These are phyloP conservation scores for Pseudogymnoascus sp. DNA, from an alignment of 2,329 filamentous ascomycete genomes.

Conservation along the genomic window DNA sequence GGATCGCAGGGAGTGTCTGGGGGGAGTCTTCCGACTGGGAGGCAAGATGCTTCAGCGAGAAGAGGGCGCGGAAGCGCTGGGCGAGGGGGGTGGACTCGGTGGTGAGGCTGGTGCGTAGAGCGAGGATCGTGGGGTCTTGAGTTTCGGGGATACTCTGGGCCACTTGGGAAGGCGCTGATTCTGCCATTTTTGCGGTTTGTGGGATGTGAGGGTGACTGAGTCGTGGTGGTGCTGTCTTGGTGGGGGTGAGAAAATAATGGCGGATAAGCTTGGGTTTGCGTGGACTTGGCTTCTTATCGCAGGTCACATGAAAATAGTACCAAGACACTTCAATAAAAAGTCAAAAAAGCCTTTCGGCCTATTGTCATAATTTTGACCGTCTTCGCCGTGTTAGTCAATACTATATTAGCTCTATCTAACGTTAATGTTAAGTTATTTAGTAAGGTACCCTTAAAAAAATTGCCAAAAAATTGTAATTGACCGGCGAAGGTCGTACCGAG, in stretches of 20 bases:
- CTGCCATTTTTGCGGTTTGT: slow-evolving; percentile 5
- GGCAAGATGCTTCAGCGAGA: slow-evolving; percentile 93
- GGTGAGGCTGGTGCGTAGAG: slow-evolving; percentile 65
- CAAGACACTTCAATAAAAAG: not conserved
- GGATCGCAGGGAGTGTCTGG: slow-evolving; percentile 51
- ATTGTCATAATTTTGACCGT: not conserved
- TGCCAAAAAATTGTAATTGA: not conserved
- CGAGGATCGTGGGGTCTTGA: slow-evolving; percentile 32
- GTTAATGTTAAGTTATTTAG: not conserved
- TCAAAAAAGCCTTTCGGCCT: not conserved
- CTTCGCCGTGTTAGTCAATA: not conserved
- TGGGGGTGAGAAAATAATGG: slow-evolving; percentile 8
- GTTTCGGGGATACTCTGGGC: not conserved
- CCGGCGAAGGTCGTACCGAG: slow-evolving; percentile 7
- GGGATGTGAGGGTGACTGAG: not conserved
- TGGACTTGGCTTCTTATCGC: slow-evolving; percentile 7
- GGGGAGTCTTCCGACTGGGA: slow-evolving; percentile 50
- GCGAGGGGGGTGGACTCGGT: slow-evolving; percentile 77
- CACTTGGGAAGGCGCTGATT: not conserved
- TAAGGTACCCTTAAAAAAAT: not conserved
- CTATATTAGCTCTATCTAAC: not conserved
- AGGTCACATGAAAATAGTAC: not conserved
- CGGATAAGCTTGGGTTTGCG: not conserved
- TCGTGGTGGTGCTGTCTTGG: not conserved
- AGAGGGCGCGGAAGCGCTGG: slow-evolving; percentile 88